Conservation (phyloP, 352 stramenopile genomes). For the Globisporangium cederbergense region DNA sequence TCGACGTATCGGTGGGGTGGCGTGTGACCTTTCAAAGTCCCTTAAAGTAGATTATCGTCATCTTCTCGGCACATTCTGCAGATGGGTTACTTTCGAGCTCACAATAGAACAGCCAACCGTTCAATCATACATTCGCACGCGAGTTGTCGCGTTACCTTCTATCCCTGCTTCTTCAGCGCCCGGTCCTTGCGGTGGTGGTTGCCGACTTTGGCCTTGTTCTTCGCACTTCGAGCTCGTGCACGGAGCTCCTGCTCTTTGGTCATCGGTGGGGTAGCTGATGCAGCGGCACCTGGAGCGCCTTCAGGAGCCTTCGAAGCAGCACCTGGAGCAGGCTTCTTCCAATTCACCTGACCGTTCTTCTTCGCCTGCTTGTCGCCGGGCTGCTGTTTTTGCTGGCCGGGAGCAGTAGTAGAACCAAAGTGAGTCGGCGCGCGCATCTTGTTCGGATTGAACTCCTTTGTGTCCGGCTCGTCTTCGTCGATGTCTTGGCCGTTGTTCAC, state of each 20-base stretch:
- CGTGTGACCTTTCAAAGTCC: too few species aligned
- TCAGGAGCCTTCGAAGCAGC: not conserved
- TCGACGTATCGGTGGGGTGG: too few species aligned
- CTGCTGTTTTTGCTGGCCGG: constrained; percentile 17
- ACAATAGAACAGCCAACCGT: too few species aligned
- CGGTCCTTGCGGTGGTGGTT: constrained; percentile 85
- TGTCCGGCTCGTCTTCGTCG: constrained; percentile 25
- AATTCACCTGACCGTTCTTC: constrained; percentile 3
- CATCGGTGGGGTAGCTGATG: not conserved
- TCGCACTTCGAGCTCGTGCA: constrained; percentile 43
- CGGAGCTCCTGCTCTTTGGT: constrained; percentile 39
- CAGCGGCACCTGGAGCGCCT: constrained; percentile 1
- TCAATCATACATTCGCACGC: too few species aligned
- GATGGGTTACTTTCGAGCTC: too few species aligned
- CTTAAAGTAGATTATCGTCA: too few species aligned
- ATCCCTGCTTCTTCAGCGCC: constrained; percentile 62
- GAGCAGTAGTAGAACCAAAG: not conserved
- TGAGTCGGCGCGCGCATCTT: constrained; percentile 1
- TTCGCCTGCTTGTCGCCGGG: constrained; percentile 14
- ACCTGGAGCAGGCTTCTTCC: not conserved
- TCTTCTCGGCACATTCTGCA: too few species aligned
- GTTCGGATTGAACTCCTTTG: constrained; percentile 21
- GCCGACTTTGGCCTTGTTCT: constrained; percentile 78
- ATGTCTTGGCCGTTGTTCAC: constrained; percentile 16
- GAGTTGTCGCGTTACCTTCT: not conserved